Evolutionary conservation across 1,284 basidiomycete genomes (phyloP), one percentile per base, ranked within the genome.

Genomic region (Meira miltonrushii): DNA sequence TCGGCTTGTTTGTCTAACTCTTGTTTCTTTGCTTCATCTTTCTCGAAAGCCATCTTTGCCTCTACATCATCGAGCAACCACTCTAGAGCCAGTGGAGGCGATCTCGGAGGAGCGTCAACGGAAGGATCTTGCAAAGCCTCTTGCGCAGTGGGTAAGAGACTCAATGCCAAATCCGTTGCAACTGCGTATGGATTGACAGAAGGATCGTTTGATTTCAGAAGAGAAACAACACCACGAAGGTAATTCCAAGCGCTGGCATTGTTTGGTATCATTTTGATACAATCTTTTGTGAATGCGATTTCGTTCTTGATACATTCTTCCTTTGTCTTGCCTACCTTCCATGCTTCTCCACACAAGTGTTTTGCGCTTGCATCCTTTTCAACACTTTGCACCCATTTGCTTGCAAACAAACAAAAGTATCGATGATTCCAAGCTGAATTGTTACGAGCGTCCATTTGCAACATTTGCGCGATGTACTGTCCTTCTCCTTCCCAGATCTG

Each of bases 341-440:
- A 79, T 8, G 13, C 38, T n/a, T 77, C 77, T 33, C 28, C 28
- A 8, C 28, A 33, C 92, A 88, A 81, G 82, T 51, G 91, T 74
- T 78, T 93, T 91, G 52, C 86, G 79, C 67, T 83, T 83, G 37
- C 86, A 70, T 8, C 86, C 79, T 39, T 81, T 82, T 8, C 54
- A 46, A 12, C 39, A 28, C 7, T 25, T 21, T 11, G 40, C 13
- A 9, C 52, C 48, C 19, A 57, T 48, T 37, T 48, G 17, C 50
- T 58, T 2, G 54, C 56, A 69, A 90, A 92, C n/a, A 88, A 83
- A 54, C 92, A 84, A 77, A 94, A 97, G 83, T 92, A 97, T 23
- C 94, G 86, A 82, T 97, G 95, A 76, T 94, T 91, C 94, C 94
- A 99, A 13, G 90, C 95, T 44, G 90, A 93, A 76, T 99, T 99